Conservation (phyloP, 306 rosid species). For the Corylus heterophylla region DNA sequence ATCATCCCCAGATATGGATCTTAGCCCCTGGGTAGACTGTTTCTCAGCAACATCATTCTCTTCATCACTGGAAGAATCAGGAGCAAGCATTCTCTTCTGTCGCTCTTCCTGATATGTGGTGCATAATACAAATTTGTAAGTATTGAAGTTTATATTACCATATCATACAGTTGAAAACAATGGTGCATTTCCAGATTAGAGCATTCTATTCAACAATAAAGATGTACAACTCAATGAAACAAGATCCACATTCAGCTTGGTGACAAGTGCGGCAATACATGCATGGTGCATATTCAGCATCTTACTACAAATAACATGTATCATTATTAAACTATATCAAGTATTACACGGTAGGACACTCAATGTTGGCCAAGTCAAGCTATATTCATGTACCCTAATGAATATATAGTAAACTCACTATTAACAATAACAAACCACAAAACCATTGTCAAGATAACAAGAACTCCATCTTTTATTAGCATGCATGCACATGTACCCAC, state of each 20-base stretch:
- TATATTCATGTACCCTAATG: neutral
- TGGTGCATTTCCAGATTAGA: neutral
- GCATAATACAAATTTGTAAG: neutral
- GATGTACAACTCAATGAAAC: neutral
- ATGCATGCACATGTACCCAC: neutral
- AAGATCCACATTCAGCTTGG: neutral
- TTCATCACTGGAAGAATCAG: conserved; percentile 74
- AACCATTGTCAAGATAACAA: neutral
- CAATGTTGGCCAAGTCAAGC: neutral
- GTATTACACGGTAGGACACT: neutral
- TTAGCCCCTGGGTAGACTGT: conserved; percentile 47
- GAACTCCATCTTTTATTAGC: neutral
- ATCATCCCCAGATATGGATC: conserved; percentile 83
- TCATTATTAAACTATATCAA: neutral
- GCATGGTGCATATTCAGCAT: neutral
- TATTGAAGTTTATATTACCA: conserved; percentile 2
- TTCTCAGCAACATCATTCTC: conserved; percentile 58
- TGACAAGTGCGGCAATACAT: neutral
- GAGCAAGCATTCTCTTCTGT: conserved; percentile 76
- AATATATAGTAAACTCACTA: neutral
- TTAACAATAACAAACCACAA: neutral
- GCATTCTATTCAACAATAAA: neutral
- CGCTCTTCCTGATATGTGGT: conserved; percentile 69
- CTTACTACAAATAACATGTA: neutral
- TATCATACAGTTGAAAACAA: neutral